Evolutionary conservation across 768 basidiomycete genomes (phyloP).

Genomic region (Piloderma croceum): DNA sequence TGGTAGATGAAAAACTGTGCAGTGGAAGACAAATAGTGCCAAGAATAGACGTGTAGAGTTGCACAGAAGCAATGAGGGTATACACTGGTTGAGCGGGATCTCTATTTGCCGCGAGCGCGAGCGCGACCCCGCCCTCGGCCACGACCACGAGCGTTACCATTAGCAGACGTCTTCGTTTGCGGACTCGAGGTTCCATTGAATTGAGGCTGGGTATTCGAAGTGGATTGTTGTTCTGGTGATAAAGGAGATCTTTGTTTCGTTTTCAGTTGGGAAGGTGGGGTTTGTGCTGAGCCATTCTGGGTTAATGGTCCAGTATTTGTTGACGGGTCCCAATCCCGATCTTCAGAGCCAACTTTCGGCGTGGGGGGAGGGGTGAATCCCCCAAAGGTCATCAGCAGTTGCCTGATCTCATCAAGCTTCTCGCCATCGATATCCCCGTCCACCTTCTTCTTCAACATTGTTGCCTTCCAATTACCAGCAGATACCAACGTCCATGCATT

Average conservation of each 20-base stretch:
- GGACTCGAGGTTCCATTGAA: constrained; percentile 9
- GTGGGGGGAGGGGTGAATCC: constrained; percentile 44
- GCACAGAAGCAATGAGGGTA: too few species aligned
- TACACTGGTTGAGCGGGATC: too few species aligned
- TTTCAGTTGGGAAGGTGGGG: constrained; percentile 1
- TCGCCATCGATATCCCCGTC: constrained; percentile 24
- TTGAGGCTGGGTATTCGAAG: constrained; percentile 6
- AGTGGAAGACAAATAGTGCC: too few species aligned
- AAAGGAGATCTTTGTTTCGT: constrained; percentile 2
- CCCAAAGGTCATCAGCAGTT: constrained; percentile 47
- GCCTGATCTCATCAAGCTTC: constrained; percentile 45
- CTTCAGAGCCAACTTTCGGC: constrained; percentile 13
- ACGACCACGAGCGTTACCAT: constrained; percentile 25
- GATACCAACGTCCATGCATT: constrained; percentile 47
- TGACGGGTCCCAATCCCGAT: constrained; percentile 4
- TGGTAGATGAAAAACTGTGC: too few species aligned
- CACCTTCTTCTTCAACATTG: constrained; percentile 13
- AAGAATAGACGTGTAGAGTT: too few species aligned
- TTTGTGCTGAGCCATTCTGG: not conserved
- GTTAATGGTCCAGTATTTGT: not conserved
- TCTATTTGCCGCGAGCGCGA: too few species aligned
- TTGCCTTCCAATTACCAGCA: constrained; percentile 26
- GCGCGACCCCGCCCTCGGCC: constrained; percentile 33
- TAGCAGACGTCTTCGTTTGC: constrained; percentile 8
- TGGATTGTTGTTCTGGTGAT: not conserved